Conservation (phyloP, 2,329 filamentous ascomycete genomes). For the Ophiostoma angusticollis region DNA sequence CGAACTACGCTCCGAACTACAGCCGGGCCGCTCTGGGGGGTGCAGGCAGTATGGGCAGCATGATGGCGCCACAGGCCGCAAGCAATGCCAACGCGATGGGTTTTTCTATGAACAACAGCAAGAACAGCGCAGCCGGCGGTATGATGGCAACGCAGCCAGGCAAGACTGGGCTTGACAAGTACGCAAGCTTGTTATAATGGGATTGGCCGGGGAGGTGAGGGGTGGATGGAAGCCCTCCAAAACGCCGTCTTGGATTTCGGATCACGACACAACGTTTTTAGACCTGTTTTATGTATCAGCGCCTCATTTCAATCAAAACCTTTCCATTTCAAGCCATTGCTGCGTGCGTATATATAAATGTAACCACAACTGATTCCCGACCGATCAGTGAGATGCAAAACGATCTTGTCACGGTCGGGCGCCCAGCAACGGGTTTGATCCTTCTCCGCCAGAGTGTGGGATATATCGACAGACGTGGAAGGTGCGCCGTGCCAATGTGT, state of each 20-base stretch:
- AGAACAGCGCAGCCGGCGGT: slow-evolving; percentile 8
- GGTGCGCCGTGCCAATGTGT: too few relatives aligned
- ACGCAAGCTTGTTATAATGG: slow-evolving; percentile 48
- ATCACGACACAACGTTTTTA: background rate
- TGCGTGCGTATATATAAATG: slow-evolving; percentile 15
- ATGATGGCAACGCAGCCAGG: slow-evolving; percentile 21
- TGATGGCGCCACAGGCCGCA: slow-evolving; percentile 9
- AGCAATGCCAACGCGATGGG: slow-evolving; percentile 13
- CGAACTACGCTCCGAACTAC: slow-evolving; percentile 7
- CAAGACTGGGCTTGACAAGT: slow-evolving; percentile 51
- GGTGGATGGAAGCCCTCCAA: too few relatives aligned
- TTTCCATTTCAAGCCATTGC: too few relatives aligned
- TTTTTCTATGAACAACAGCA: slow-evolving; percentile 20
- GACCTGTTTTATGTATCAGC: too few relatives aligned
- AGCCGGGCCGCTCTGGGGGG: slow-evolving; percentile 1
- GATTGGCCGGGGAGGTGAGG: too few relatives aligned
- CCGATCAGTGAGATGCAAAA: slow-evolving; percentile 19
- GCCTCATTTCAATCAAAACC: too few relatives aligned
- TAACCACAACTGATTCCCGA: slow-evolving; percentile 23
- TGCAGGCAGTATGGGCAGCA: background rate
- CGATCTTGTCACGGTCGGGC: slow-evolving; percentile 19
- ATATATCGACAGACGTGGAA: too few relatives aligned
- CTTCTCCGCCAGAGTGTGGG: too few relatives aligned
- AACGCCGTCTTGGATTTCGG: background rate
- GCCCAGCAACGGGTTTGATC: slow-evolving; percentile 23